These are phyloP conservation scores for Phaffia rhodozyma DNA, from an alignment of 1,284 basidiomycete genomes.

Conservation along the genomic window DNA sequence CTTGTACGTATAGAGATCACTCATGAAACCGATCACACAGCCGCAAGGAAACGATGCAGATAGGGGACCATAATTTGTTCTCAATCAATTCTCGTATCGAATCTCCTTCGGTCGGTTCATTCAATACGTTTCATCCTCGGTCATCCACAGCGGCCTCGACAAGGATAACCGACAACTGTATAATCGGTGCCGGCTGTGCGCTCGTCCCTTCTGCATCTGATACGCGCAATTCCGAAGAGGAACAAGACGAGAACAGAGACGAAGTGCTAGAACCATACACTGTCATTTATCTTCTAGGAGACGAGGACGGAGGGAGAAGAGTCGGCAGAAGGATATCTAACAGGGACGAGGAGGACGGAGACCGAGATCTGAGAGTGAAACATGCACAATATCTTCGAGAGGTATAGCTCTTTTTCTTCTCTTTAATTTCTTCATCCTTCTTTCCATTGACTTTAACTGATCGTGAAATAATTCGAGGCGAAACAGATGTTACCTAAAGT, in stretches of 20 bases:
- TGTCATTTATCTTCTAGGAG: slow-evolving; percentile 43
- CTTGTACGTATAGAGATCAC: slow-evolving; percentile 2
- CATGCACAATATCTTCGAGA: slow-evolving; percentile 83
- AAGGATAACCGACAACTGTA: slow-evolving; percentile 62
- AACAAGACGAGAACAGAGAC: slow-evolving; percentile 39
- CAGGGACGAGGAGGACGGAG: slow-evolving; percentile 69
- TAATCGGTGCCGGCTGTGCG: slow-evolving; percentile 59
- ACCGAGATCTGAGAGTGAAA: slow-evolving; percentile 67
- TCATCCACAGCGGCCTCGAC: slow-evolving; percentile 68
- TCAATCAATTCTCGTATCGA: slow-evolving; percentile 55
- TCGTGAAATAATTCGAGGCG: background rate
- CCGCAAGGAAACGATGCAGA: slow-evolving; percentile 69
- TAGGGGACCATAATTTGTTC: slow-evolving; percentile 85
- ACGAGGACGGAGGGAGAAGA: slow-evolving; percentile 38
- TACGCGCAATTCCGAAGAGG: slow-evolving; percentile 41
- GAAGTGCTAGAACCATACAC: slow-evolving; percentile 74
- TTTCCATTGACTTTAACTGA: background rate
- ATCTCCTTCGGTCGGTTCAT: slow-evolving; percentile 63
- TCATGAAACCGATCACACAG: slow-evolving; percentile 32
- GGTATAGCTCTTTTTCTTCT: slow-evolving; percentile 35
- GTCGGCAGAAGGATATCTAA: slow-evolving; percentile 69
- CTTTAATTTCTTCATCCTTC: background rate
- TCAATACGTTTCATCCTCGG: slow-evolving; percentile 71
- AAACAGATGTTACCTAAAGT: slow-evolving; percentile 8
- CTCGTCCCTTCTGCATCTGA: slow-evolving; percentile 20